A percentile compares a stretch with the other conserved stretches of the same genome.
These are phyloP conservation scores for Anethum foeniculum DNA, from an alignment of 140 eudicot genomes.

Conservation along the genomic window DNA sequence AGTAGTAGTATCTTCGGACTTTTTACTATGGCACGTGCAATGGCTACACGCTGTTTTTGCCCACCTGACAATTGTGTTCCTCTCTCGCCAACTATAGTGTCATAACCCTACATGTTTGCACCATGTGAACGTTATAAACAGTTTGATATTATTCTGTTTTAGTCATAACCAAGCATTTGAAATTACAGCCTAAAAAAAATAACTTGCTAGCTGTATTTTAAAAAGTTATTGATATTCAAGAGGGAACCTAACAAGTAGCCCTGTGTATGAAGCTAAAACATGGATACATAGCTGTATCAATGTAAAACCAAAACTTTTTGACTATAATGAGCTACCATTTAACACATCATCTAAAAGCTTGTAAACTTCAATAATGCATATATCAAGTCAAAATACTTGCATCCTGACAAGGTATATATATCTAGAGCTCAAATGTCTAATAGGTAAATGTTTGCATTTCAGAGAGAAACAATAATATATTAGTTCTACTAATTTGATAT, in stretches of 20 bases:
- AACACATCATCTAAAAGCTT: not conserved
- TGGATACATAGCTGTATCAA: not conserved
- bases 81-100: constrained; percentile 82
- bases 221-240: not conserved
- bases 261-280: not conserved
- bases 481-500: not conserved
- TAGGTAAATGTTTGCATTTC: not conserved
- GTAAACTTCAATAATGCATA: not conserved
- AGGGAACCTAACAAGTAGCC: not conserved
- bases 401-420: not conserved
- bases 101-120: constrained; percentile 43
- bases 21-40: constrained; percentile 73
- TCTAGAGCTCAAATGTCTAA: not conserved
- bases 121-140: not conserved
- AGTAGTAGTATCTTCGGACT: constrained; percentile 62
- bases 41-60: constrained; percentile 79
- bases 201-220: not conserved
- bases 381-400: not conserved
- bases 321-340: not conserved
- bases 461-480: not conserved
- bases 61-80: constrained; percentile 84
- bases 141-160: not conserved
- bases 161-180: not conserved
- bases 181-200: not conserved
- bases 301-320: not conserved